These are phyloP conservation scores for Trichoderma oligosporum DNA, from an alignment of 2,329 filamentous ascomycete genomes.

Conservation along the genomic window DNA sequence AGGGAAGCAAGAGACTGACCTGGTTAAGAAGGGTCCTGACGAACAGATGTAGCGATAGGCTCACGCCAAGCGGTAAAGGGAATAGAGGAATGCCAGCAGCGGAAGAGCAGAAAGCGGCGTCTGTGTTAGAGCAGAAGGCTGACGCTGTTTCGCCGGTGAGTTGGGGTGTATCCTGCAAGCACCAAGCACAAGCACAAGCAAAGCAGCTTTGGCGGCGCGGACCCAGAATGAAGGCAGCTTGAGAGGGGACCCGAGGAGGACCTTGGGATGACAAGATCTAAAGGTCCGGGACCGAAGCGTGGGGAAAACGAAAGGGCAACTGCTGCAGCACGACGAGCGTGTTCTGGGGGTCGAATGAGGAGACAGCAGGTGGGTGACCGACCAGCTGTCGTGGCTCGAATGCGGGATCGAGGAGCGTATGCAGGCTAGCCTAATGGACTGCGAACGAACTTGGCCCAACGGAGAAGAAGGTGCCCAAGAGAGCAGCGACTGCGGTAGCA, in stretches of 20 bases:
- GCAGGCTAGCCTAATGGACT: conserved; percentile 37
- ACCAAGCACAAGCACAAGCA: conserved; percentile 17
- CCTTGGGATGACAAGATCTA: conserved; percentile 30
- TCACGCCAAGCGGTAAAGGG: conserved; percentile 21
- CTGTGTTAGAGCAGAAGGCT: conserved; percentile 18
- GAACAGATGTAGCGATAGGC: conserved; percentile 16
- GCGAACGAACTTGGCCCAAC: conserved; percentile 31
- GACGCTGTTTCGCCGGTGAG: conserved; percentile 31
- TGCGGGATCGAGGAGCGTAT: conserved; percentile 37
- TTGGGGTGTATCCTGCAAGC: conserved; percentile 34
- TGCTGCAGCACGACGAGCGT: conserved; percentile 29
- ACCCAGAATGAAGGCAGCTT: conserved; percentile 28
- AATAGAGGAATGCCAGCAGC: conserved; percentile 17
- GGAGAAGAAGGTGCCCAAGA: conserved; percentile 25
- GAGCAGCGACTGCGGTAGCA: conserved; percentile 8
- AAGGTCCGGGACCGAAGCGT: conserved; percentile 28
- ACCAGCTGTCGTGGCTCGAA: conserved; percentile 40
- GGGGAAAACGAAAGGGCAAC: conserved; percentile 32
- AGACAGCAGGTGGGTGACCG: conserved; percentile 27
- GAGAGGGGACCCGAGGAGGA: conserved; percentile 24
- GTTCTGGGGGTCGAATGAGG: conserved; percentile 31
- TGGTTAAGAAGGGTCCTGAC: conserved; percentile 27
- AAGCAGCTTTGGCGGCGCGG: conserved; percentile 24
- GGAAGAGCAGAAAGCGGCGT: conserved; percentile 10
- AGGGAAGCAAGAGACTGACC: conserved; percentile 28